These are phyloP conservation scores for Fraxinus americana DNA, from an alignment of 257 asterid genomes.

Conservation along the genomic window DNA sequence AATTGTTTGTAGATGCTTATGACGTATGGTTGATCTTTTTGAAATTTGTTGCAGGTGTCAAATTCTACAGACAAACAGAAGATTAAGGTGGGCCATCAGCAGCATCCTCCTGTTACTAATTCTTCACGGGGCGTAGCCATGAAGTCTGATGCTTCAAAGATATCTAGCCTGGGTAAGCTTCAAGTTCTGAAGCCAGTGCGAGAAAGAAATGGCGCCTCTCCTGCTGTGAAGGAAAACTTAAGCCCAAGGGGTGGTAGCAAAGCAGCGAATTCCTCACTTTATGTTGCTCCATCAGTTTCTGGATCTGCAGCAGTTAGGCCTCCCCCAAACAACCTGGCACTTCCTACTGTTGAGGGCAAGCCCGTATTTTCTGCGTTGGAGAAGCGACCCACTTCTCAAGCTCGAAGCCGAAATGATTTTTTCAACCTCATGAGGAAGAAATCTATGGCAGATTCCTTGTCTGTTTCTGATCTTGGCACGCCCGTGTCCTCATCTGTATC, in stretches of 20 bases:
- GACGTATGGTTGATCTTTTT: constrained; percentile 21
- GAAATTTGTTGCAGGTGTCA: constrained; percentile 41
- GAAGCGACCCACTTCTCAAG: constrained; percentile 77
- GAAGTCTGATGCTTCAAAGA: constrained; percentile 54
- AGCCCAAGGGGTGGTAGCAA: constrained; percentile 48
- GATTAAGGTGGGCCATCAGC: too few relatives aligned
- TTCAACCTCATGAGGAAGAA: constrained; percentile 79
- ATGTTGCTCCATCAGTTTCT: constrained; percentile 40
- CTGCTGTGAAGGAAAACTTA: constrained; percentile 49
- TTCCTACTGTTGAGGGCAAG: constrained; percentile 44
- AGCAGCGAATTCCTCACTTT: constrained; percentile 32
- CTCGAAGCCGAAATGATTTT: constrained; percentile 87
- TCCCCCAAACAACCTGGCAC: constrained; percentile 34
- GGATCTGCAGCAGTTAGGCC: constrained; percentile 42
- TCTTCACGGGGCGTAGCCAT: constrained; percentile 56
- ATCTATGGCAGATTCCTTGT: constrained; percentile 50
- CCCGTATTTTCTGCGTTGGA: constrained; percentile 53
- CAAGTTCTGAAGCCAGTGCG: constrained; percentile 71
- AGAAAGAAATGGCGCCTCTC: constrained; percentile 58
- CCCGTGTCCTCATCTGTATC: constrained; percentile 31
- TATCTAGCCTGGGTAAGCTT: constrained; percentile 64
- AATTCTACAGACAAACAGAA: too few relatives aligned
- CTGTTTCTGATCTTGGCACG: constrained; percentile 41
- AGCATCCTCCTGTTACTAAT: constrained; percentile 40
- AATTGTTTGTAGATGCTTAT: constrained; percentile 2